Conservation (phyloP, 441 rosid genomes). For the Aleurites moluccanus region DNA sequence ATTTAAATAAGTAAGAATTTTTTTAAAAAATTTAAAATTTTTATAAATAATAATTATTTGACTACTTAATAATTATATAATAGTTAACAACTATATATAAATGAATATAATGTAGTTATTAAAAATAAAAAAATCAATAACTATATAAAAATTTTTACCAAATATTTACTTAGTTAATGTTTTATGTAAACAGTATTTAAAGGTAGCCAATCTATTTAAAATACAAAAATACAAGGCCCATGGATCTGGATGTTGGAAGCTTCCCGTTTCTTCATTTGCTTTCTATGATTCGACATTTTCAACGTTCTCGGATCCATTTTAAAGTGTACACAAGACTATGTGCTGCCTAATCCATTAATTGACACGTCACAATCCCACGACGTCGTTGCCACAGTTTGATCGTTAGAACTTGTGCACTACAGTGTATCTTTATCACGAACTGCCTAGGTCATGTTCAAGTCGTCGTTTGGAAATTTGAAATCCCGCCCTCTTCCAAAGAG, state of each 20-base stretch:
- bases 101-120: too few species aligned
- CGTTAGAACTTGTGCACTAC: background rate
- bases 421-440: background rate
- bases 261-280: slow-evolving; percentile 4
- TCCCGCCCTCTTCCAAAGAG: slow-evolving; percentile 43
- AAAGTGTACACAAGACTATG: background rate
- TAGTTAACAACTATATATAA: too few species aligned
- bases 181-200: too few species aligned
- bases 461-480: slow-evolving; percentile 52
- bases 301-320: background rate
- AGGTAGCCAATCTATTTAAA: background rate
- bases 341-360: background rate
- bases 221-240: background rate
- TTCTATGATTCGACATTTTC: slow-evolving; percentile 1
- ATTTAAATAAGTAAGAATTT: too few species aligned
- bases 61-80: too few species aligned
- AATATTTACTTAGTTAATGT: too few species aligned
- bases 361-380: background rate
- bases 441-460: background rate
- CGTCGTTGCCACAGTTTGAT: background rate
- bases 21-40: too few species aligned
- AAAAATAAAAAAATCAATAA: too few species aligned
- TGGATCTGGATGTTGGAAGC: slow-evolving; percentile 15
- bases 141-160: too few species aligned
- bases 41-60: too few species aligned